Base-by-base conservation (phyloP, 805 yeast genomes). In the Yamadazyma nakazawae region DNA sequence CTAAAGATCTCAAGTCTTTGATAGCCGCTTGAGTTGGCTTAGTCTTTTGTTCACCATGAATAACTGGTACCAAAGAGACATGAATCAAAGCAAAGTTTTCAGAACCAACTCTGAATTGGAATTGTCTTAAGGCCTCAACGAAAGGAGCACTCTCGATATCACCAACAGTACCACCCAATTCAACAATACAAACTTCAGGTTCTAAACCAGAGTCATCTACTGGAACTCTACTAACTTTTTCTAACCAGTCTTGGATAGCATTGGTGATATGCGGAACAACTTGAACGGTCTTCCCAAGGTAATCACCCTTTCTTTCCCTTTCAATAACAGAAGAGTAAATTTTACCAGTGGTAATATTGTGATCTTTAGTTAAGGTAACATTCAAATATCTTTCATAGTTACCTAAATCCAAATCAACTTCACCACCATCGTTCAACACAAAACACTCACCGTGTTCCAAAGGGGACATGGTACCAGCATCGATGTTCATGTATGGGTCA, bases 401-500 rank as follows among this genome's bases (percentile, higher is more conserved):
- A 66, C 99, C 99, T 57, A 94, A 76, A 73, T 94, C 99, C 64
- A 94, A 80, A 72, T 94, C 99, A 40, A 92, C 96, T 72, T 94
- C 99, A 59, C 99, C 99, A 67, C 99, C 99, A 66, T 94, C 99
- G 67, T 92, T 88, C 62, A 94, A 78, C 44, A 94, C 98, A 66
- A 94, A 94, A 66, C 96, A 96, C 70, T 94, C 99, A 59, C 99
- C 99, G 65, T 94, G 99, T 70, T 94, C 99, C 63, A 94, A 76
- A 18, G 99, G 99, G 36, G 97, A 88, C 99, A 94, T 94, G 38
- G 99, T 94, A 60, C 99, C 99, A 34, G 99, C 99, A 74, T 94
- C 99, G 57, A 94, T 89, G 73, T 94, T 94, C 96, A 94, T 88
- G 72, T 94, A 94, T 35, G 99, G 99, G 74, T 94, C 99, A 61